Evolutionary conservation across 352 stramenopile species (phyloP).

Genomic region (Salisapilia sapeloensis): DNA sequence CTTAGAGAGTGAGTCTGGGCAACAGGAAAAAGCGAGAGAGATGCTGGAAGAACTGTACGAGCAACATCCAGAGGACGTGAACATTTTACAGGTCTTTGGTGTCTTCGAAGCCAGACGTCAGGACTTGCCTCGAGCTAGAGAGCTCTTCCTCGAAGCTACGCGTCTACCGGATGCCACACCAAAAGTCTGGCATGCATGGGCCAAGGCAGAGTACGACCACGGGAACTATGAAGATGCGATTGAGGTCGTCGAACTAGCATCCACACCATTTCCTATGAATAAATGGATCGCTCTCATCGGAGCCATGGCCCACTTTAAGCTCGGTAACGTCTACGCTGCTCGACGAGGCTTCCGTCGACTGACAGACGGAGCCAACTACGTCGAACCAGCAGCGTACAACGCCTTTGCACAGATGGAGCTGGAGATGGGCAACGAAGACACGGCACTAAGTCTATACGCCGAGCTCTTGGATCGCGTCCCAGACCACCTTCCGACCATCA

Average conservation of each 20-base stretch:
- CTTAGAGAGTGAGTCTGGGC: slow-evolving; percentile 39
- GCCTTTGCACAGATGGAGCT: slow-evolving; percentile 76
- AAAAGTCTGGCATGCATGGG: slow-evolving; percentile 78
- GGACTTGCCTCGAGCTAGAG: slow-evolving; percentile 39
- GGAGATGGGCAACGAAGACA: slow-evolving; percentile 50
- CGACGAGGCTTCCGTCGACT: slow-evolving; percentile 48
- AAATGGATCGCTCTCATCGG: slow-evolving; percentile 70
- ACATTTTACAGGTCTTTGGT: slow-evolving; percentile 53
- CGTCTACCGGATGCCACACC: slow-evolving; percentile 30
- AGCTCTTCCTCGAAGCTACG: slow-evolving; percentile 37
- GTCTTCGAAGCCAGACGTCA: slow-evolving; percentile 64
- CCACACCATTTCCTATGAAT: slow-evolving; percentile 52
- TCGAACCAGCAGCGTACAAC: slow-evolving; percentile 64
- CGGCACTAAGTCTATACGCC: slow-evolving; percentile 39
- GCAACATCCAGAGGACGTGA: slow-evolving; percentile 39
- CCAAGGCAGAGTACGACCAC: slow-evolving; percentile 64
- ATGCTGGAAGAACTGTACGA: slow-evolving; percentile 32
- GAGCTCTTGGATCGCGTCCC: slow-evolving; percentile 36
- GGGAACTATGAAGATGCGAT: slow-evolving; percentile 59
- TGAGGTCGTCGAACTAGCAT: slow-evolving; percentile 41
- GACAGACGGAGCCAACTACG: slow-evolving; percentile 49
- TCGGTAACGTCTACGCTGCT: slow-evolving; percentile 60
- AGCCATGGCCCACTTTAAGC: slow-evolving; percentile 62
- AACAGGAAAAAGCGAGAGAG: slow-evolving; percentile 30
- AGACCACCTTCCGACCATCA: slow-evolving; percentile 61